A percentile compares a stretch with the other conserved stretches of the same genome.
Evolutionary conservation across 805 yeast species (phyloP).

Genomic region (Sugiyamaella valdiviana): DNA sequence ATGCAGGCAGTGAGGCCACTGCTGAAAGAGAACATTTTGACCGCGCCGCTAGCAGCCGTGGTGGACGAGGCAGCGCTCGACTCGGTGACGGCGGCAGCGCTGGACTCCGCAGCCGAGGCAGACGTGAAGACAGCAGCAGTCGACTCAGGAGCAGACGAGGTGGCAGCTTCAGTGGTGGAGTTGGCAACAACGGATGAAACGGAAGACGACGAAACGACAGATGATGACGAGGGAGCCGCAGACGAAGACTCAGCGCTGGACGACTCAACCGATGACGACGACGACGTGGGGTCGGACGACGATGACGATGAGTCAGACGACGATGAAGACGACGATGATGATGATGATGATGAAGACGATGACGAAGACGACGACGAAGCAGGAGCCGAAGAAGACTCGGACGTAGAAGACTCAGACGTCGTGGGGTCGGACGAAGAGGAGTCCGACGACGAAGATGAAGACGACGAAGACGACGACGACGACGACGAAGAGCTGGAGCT

Average conservation of each 20-base stretch:
- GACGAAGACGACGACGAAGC: not conserved
- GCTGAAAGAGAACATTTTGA: not conserved
- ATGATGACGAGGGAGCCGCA: slow-evolving; percentile 8
- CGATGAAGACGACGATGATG: not conserved
- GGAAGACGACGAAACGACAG: slow-evolving; percentile 15
- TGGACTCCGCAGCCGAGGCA: too few relatives aligned
- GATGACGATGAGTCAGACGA: not conserved
- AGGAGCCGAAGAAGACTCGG: not conserved
- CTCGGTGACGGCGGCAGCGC: slow-evolving; percentile 2
- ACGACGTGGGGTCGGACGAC: not conserved
- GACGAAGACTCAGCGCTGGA: slow-evolving; percentile 2
- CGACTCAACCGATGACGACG: not conserved
- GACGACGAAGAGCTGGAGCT: not conserved
- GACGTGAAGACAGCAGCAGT: not conserved
- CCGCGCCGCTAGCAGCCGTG: slow-evolving; percentile 3
- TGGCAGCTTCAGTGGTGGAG: slow-evolving; percentile 3
- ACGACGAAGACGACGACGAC: not conserved
- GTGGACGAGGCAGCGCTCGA: slow-evolving; percentile 1
- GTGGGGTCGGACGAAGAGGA: not conserved
- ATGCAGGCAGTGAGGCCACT: not conserved
- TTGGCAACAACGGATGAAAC: slow-evolving; percentile 11
- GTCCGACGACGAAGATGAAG: not conserved
- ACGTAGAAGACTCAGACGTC: not conserved
- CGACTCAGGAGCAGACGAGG: slow-evolving; percentile 9
- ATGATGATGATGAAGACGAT: not conserved